Conservation (phyloP, 1,284 basidiomycete genomes). For the Vanrija humicola region DNA sequence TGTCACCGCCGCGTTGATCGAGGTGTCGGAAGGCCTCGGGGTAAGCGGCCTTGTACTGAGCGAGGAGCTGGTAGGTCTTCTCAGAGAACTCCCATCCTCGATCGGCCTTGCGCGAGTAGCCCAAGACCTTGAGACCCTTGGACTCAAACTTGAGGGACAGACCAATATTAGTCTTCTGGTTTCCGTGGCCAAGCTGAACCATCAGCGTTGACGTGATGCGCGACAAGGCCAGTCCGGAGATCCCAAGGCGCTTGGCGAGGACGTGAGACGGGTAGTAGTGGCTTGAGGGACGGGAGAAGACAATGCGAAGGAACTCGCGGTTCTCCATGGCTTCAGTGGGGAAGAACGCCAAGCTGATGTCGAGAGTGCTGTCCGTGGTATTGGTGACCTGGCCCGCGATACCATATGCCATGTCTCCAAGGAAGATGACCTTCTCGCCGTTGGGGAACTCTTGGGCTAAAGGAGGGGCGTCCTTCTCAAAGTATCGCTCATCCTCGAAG, state of each 20-base stretch:
- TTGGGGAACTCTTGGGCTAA: slow-evolving; percentile 85
- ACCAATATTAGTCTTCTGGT: slow-evolving; percentile 79
- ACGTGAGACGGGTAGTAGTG: slow-evolving; percentile 73
- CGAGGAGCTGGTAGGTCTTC: slow-evolving; percentile 74
- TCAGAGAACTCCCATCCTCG: slow-evolving; percentile 92
- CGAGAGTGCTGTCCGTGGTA: slow-evolving; percentile 64
- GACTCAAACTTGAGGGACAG: slow-evolving; percentile 95
- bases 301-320: slow-evolving; percentile 67
- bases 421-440: slow-evolving; percentile 89
- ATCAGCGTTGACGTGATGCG: slow-evolving; percentile 91
- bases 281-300: slow-evolving; percentile 56
- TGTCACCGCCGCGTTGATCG: slow-evolving; percentile 66
- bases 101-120: slow-evolving; percentile 82
- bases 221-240: slow-evolving; percentile 72
- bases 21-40: slow-evolving; percentile 74
- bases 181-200: slow-evolving; percentile 68
- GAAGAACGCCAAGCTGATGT: slow-evolving; percentile 80
- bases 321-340: slow-evolving; percentile 73
- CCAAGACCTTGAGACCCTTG: slow-evolving; percentile 91
- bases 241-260: slow-evolving; percentile 64
- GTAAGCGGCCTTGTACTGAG: slow-evolving; percentile 75
- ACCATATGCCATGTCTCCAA: slow-evolving; percentile 91
- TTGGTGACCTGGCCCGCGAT: slow-evolving; percentile 81
- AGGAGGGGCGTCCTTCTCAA: slow-evolving; percentile 73
- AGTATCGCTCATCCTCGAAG: slow-evolving; percentile 82